Percentiles rank a stretch among this genome's conserved stretches.
phyloP scores from a whole-genome alignment of 306 rosid species.

The Dalbergia oliveri region DNA sequence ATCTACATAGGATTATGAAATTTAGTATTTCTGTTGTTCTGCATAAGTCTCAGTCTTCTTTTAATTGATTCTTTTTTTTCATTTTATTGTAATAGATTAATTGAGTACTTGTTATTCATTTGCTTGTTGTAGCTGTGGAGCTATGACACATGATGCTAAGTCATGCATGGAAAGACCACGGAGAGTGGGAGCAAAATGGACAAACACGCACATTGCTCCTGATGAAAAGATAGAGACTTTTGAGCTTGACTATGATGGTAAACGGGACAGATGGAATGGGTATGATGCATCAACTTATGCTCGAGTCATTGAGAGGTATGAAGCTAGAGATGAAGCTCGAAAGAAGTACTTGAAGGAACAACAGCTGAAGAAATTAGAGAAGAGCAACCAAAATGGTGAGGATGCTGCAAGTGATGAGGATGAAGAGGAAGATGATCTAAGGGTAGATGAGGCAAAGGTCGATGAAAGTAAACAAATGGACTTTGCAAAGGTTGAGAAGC shows the following conservation, averaged over 20 bases:
- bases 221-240: constrained; percentile 70
- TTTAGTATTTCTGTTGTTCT: not conserved
- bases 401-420: constrained; percentile 58
- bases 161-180: constrained; percentile 68
- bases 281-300: constrained; percentile 70
- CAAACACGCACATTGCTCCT: constrained; percentile 68
- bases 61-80: not conserved
- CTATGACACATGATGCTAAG: constrained; percentile 65
- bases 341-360: constrained; percentile 60
- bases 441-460: constrained; percentile 71
- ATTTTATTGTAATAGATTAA: not conserved
- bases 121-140: constrained; percentile 55
- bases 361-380: constrained; percentile 64
- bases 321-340: constrained; percentile 71
- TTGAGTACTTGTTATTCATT: not conserved
- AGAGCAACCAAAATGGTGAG: constrained; percentile 56
- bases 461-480: constrained; percentile 76
- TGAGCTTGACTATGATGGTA: constrained; percentile 75
- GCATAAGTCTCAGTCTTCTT: not conserved
- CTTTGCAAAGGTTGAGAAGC: constrained; percentile 74
- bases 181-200: constrained; percentile 64
- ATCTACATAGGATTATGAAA: not conserved
- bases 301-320: constrained; percentile 63
- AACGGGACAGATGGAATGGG: constrained; percentile 76
- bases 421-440: constrained; percentile 57